Base-by-base conservation (phyloP, 768 basidiomycete species). In the Tubosaeta sp. region DNA sequence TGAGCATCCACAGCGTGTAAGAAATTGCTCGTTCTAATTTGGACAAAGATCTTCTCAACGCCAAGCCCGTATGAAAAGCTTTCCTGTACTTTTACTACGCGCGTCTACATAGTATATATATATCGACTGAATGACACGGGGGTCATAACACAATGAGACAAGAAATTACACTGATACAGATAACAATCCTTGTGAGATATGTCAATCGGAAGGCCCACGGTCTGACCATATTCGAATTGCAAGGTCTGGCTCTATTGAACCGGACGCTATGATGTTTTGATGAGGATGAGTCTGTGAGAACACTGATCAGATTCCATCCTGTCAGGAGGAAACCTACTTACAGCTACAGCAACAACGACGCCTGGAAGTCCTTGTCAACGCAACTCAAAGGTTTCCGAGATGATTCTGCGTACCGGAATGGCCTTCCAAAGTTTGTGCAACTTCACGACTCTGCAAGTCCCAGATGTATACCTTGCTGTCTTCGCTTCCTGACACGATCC, bases 401-500 rank as follows among this genome's bases (percentile, higher is more conserved):
- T 1, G 14, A 50, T 5, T n/a, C 5, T 39, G 55, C 73, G 42
- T 46, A 85, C 86, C 89, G 30, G 74, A 75, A 67, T 94, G 92
- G 5, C 84, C 86, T 57, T 89, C 82, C 44, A 88, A 74, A 5
- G 83, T 74, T 63, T 94, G 92, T 22, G 92, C 86, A 42, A 94
- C 76, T 62, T 90, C 82, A n/a, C 90, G 76, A 7, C 83, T 87
- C 63, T 94, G 90, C 27, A 97, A 63, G 65, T 97, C 93, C 90
- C 93, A 95, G 9, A 96, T 78, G 53, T 92, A 88, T 21, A 87
- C 80, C 63, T 89, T 94, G 63, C 87, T 76, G 68, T 95, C 94
- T 68, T 97, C 95, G 61, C 85, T 88, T 0, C 95, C 95, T 0
- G 89, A 82, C 1, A 96, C 81, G 57, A 97, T 89, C 89, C 90